Evolutionary conservation across 2,329 filamentous ascomycete genomes (phyloP), one percentile per base, ranked within the genome.

Genomic region (Fusarium pininemorale): DNA sequence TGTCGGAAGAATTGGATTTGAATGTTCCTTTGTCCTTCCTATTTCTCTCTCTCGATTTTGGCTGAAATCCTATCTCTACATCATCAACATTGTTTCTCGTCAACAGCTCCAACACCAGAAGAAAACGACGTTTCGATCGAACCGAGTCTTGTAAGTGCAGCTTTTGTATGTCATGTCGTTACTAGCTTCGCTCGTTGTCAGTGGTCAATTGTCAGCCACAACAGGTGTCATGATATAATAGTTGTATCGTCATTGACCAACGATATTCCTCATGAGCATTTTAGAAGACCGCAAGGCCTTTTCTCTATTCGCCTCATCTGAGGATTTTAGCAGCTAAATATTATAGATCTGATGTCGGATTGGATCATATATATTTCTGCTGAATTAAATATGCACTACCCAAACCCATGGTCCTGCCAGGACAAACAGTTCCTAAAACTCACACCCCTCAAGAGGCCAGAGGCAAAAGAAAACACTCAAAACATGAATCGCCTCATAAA

Each of bases 1-100:
- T 77, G 75, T 77, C 75, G 75, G 75, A 69, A 58, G 57, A 69
- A 69, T 68, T 44, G 56, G 37, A 59, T 28, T 42, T 69, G 57
- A 69, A 69, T 56, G 26, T 38, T 70, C 35, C 35, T 72, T 51
- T 64, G 64, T 63, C 55, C 55, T 65, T 69, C 60, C 57, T 70
- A 62, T 62, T 63, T 55, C 56, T 76, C 61, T 61, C 59, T 58
- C 56, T 77, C 61, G 47, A 72, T 62, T 56, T 72, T 61, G 64
- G 71, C 72, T 66, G 63, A 75, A 74, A 35, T 67, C 56, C 47
- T 53, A 60, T 66, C 42, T 68, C 47, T 71, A 30, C 58, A 72
- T 63, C 67, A 73, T 50, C 66, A 71, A 32, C 63, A 51, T 37
- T 44, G 30, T 39, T 58, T 54, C 37, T 69, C 16, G 28, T 37